Conservation (phyloP, 2,329 filamentous ascomycete genomes). For the Alternaria tenuissima region DNA sequence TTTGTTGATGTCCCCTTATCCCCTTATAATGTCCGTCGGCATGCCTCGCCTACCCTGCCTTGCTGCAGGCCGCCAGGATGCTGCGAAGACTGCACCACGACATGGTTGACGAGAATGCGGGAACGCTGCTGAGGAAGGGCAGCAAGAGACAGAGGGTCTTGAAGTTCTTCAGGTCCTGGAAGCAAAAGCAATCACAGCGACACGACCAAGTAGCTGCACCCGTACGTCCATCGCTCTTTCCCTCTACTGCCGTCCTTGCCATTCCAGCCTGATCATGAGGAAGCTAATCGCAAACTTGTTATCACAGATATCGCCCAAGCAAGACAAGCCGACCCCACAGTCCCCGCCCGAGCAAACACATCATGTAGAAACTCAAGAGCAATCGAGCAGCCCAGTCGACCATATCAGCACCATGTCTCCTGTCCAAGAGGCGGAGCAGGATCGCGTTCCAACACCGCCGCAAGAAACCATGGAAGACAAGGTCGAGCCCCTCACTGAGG, state of each 20-base stretch:
- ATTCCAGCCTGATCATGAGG: slow-evolving; percentile 10
- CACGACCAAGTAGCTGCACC: slow-evolving; percentile 31
- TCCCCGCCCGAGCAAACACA: slow-evolving; percentile 29
- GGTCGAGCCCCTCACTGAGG: slow-evolving; percentile 48
- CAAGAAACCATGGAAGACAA: slow-evolving; percentile 26
- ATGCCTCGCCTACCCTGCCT: slow-evolving; percentile 29
- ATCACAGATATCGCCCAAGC: slow-evolving; percentile 26
- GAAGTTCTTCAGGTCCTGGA: slow-evolving; percentile 43
- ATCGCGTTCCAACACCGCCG: slow-evolving; percentile 21
- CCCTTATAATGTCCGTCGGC: slow-evolving; percentile 26
- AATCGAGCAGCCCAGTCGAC: slow-evolving; percentile 23
- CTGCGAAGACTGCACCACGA: slow-evolving; percentile 39
- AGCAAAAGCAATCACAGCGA: slow-evolving; percentile 30
- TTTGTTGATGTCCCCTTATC: slow-evolving; percentile 33
- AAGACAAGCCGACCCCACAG: slow-evolving; percentile 13
- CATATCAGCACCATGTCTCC: slow-evolving; percentile 15
- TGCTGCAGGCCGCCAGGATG: slow-evolving; percentile 33
- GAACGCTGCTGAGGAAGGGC: slow-evolving; percentile 35
- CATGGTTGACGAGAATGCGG: slow-evolving; percentile 26
- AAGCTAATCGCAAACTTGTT: slow-evolving; percentile 28
- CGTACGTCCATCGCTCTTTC: slow-evolving; percentile 11
- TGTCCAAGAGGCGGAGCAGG: slow-evolving; percentile 18
- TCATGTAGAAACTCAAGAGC: slow-evolving; percentile 11
- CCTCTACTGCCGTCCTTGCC: neutral
- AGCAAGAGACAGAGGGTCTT: slow-evolving; percentile 43